Evolutionary conservation across 768 basidiomycete genomes (phyloP), one percentile per base, ranked within the genome.

Genomic region (Russula compacta): DNA sequence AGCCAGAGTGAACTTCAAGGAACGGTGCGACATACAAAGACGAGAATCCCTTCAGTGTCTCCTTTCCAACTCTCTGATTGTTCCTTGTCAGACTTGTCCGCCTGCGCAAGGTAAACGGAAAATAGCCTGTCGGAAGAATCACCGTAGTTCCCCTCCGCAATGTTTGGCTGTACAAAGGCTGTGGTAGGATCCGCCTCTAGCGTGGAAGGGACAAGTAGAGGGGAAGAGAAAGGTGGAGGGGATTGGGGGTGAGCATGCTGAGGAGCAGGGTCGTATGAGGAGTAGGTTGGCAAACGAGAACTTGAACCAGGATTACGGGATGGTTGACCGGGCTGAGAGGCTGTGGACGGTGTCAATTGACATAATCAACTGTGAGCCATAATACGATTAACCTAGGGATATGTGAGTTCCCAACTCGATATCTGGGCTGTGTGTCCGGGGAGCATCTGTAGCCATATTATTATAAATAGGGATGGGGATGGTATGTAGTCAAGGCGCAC

Each of bases 21-120:
- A 15, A 21, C 4, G 15, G 1, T 33, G 5, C n/a, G 38, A 65
- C 65, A 48, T 47, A 66, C 65, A 48, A 66, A 66, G 59, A 65
- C 64, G 9, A 66, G 52, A 21, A 66, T 65, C 24, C 65, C 63
- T n/a, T 66, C 63, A 6, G 59, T 65, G 24, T 66, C 65, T 17
- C 65, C 59, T 50, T 66, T 66, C 64, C 64, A 66, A 21, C 56
- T 65, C 43, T 66, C 65, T 32, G 56, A 40, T 36, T 53, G 35
- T n/a, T 53, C 64, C 44, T 53, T 53, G 46, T 66, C 64, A 19
- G 38, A 64, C 43, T 57, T 66, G n/a, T 60, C 56, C 12, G 53
- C 57, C 49, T 65, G 59, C 3, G 47, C n/a, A n/a, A 66, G 55
- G 40, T 66, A 65, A 24, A 65, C 40, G 1, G 63, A 61, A 33